Percentiles rank a stretch among this genome's conserved stretches.
These are phyloP conservation scores for Aphanomyces invadans DNA, from an alignment of 352 stramenopile genomes.

Conservation along the genomic window DNA sequence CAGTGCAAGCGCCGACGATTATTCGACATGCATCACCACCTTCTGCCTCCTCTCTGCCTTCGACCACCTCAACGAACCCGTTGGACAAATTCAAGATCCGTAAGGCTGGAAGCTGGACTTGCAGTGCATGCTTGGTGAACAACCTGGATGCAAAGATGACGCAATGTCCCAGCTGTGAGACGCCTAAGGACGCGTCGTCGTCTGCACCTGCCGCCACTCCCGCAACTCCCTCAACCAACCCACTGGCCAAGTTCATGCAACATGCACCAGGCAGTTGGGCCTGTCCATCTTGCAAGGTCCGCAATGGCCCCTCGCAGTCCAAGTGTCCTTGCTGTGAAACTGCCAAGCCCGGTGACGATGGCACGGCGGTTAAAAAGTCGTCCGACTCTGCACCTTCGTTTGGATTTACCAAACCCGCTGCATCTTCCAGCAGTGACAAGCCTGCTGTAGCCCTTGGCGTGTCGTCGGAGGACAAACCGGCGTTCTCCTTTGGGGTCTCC, in stretches of 20 bases:
- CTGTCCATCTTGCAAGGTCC: slow-evolving; percentile 66
- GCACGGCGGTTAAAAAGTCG: background rate
- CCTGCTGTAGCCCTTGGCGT: slow-evolving; percentile 18
- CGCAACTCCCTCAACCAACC: slow-evolving; percentile 30
- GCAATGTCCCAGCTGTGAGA: slow-evolving; percentile 21
- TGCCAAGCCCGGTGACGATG: slow-evolving; percentile 31
- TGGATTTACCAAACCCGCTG: background rate
- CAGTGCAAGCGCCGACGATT: slow-evolving; percentile 20
- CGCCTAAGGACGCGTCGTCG: background rate
- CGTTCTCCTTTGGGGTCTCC: slow-evolving; percentile 13
- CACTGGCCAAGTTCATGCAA: slow-evolving; percentile 58
- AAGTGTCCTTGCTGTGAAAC: slow-evolving; percentile 82
- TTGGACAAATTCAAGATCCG: slow-evolving; percentile 5
- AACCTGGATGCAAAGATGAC: slow-evolving; percentile 14
- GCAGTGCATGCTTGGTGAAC: background rate
- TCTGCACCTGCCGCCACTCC: background rate
- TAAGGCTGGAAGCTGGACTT: slow-evolving; percentile 10
- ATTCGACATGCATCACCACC: background rate
- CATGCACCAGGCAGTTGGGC: slow-evolving; percentile 66
- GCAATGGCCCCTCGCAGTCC: slow-evolving; percentile 41
- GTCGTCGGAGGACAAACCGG: background rate
- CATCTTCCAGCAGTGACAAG: background rate
- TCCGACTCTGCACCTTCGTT: no score
- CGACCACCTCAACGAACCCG: background rate
- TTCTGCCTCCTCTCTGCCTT: background rate